Conservation (phyloP, 1,139 yeast species). For the Protomyces pachydermus region DNA sequence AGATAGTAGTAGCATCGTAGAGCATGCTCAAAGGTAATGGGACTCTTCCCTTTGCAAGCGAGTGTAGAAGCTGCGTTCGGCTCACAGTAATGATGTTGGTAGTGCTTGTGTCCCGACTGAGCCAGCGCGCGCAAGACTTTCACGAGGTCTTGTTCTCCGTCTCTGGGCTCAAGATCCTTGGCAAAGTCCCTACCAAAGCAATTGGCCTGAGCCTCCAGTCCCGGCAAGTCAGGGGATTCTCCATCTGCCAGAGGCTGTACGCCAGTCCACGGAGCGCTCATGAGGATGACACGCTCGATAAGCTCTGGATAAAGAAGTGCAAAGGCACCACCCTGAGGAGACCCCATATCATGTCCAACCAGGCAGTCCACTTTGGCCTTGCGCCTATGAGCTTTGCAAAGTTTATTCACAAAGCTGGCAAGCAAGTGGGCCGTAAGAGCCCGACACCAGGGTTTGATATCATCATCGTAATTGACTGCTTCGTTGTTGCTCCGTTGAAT, state of each 20-base stretch:
- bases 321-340: slow-evolving; percentile 4
- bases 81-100: slow-evolving; percentile 11
- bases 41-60: background rate
- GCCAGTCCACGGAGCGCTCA: slow-evolving; percentile 19
- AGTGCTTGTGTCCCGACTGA: slow-evolving; percentile 1
- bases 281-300: slow-evolving; percentile 3
- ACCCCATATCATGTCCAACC: slow-evolving; percentile 22
- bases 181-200: background rate
- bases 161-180: background rate
- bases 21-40: background rate
- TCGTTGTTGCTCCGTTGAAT: background rate
- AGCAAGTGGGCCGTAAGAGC: background rate
- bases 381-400: background rate
- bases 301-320: slow-evolving; percentile 18
- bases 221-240: background rate
- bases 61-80: background rate
- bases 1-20: slow-evolving; percentile 20
- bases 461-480: background rate
- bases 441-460: background rate
- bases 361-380: background rate
- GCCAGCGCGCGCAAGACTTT: background rate
- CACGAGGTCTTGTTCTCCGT: background rate
- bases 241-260: background rate
- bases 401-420: background rate
- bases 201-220: background rate